phyloP scores from a whole-genome alignment of 371 early-diverging fungal genomes.

The Actinomortierella wolfii region DNA sequence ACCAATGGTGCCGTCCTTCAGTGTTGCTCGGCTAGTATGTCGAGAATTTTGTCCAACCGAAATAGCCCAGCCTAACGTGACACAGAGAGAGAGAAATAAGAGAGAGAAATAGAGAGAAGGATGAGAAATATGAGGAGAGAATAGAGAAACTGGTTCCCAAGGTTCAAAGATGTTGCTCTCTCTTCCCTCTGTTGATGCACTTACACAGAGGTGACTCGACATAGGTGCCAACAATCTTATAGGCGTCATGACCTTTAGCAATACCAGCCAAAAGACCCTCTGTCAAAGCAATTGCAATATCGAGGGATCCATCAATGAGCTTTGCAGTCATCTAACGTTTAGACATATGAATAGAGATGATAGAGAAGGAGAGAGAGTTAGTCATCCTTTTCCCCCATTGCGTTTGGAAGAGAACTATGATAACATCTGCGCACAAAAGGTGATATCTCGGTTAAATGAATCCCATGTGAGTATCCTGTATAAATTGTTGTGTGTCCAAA shows the following conservation, averaged over 20 bases:
- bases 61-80: conserved; percentile 69
- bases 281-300: conserved; percentile 84
- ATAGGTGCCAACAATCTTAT: conserved; percentile 77
- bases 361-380: conserved; percentile 1
- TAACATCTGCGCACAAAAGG: too few species aligned
- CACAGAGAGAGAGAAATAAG: background rate
- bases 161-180: too few species aligned
- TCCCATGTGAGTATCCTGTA: background rate
- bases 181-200: conserved; percentile 6
- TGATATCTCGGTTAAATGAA: background rate
- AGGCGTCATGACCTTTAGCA: conserved; percentile 61
- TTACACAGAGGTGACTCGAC: conserved; percentile 76
- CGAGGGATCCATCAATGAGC: conserved; percentile 69
- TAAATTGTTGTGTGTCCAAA: background rate
- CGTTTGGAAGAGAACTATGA: too few species aligned
- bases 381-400: conserved; percentile 6
- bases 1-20: conserved; percentile 67
- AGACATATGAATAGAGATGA: conserved; percentile 4
- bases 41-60: conserved; percentile 59
- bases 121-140: background rate
- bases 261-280: conserved; percentile 85
- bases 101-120: conserved; percentile 6
- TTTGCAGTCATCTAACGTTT: conserved; percentile 79
- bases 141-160: too few species aligned
- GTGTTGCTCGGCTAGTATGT: conserved; percentile 58